Percentiles rank a stretch among this genome's conserved stretches.
Evolutionary conservation across 1,284 basidiomycete species (phyloP).

Genomic region (Meripilus lineatus): DNA sequence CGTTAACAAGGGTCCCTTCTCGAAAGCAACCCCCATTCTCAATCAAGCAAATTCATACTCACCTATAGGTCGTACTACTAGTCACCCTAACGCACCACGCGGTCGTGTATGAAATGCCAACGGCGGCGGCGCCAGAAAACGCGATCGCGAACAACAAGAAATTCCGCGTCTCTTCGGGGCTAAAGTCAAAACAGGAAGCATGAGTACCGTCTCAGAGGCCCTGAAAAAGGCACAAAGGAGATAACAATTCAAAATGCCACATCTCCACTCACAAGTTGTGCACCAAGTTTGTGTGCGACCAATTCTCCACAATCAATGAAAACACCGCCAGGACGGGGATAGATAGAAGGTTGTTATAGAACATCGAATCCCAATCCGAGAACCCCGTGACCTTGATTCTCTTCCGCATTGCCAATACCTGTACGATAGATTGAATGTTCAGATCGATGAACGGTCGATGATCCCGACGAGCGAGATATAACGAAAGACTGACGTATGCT

Average conservation of each 20-base stretch:
- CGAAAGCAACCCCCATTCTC: neutral
- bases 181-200: constrained; percentile 33
- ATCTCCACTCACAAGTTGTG: constrained; percentile 82
- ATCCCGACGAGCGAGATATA: neutral
- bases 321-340: constrained; percentile 86
- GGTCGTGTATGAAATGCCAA: constrained; percentile 97
- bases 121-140: constrained; percentile 95
- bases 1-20: too few relatives aligned
- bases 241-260: neutral
- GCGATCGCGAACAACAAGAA: constrained; percentile 86
- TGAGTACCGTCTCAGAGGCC: too few relatives aligned
- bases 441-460: too few relatives aligned
- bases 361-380: constrained; percentile 99
- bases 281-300: constrained; percentile 75
- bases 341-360: constrained; percentile 96
- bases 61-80: constrained; percentile 97
- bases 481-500: constrained; percentile 68
- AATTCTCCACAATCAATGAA: constrained; percentile 88
- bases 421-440: too few relatives aligned
- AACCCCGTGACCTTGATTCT: constrained; percentile 97
- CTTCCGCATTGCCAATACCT: constrained; percentile 96
- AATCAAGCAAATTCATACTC: constrained; percentile 14
- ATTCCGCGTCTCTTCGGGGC: constrained; percentile 79
- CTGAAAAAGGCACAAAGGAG: neutral
- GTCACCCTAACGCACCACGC: constrained; percentile 98